Base-by-base conservation (phyloP, 768 basidiomycete genomes). In the Pulveroboletus sp. region DNA sequence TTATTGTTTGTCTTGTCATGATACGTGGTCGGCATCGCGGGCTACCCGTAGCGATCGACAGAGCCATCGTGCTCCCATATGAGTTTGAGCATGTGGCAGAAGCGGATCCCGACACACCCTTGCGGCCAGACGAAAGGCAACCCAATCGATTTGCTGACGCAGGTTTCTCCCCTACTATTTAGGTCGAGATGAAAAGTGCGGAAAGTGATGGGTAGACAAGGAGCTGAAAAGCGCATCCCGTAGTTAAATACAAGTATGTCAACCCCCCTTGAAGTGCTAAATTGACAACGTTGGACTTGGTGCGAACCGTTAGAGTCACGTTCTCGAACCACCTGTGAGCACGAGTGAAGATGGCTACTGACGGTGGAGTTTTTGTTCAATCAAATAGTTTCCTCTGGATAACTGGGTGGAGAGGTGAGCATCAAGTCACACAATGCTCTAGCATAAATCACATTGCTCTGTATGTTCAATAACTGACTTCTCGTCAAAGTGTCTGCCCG, bases 21-120 rank as follows among this genome's bases (percentile, higher is more conserved):
- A 77, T 99, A 52, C 87, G 97, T 49, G 93, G 94, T 8, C 80
- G 92, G 12, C 94, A 97, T 66, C 85, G 94, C 40, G 90, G 91
- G 32, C 71, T 93, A 7, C 90, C 90, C 0, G 85, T 89, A 19
- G 91, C 90, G 9, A 91, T 94, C 40, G 90, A 93, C 67, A 82
- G 93, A 44, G 90, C 93, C 0, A 79, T 94, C 43, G 76, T 94
- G 62, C 75, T 94, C 16, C 92, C 90, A 1, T 73, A 72, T 31
- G 90, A 90, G 49, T 79, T 79, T 50, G 58, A 73, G 51, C 66
- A 64, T 31, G 32, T 31, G n/a, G 5, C 20, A 4, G 37, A 56
- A 33, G 65, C 56, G 17, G 24, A 59, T n/a, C 43, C 27, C n/a
- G 52, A 47, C 13, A 32, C 39, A 7, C 45, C 34, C 6, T 38